These are phyloP conservation scores for Phylloporus arenicola DNA, from an alignment of 768 basidiomycete species.

Conservation along the genomic window DNA sequence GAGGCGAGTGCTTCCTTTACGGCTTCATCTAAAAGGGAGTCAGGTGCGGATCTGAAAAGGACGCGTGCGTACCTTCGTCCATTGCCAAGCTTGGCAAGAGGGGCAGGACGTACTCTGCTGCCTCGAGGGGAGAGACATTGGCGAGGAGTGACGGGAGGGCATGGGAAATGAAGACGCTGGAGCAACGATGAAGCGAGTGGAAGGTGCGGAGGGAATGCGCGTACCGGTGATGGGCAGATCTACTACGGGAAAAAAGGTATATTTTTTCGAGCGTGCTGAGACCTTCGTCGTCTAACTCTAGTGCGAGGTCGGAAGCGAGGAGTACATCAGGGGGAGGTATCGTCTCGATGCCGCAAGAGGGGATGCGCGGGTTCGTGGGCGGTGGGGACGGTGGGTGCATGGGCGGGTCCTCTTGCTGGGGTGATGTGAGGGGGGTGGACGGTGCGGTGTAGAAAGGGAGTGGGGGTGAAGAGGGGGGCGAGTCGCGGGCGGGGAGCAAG, in stretches of 20 bases:
- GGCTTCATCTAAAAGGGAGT: slow-evolving; percentile 55
- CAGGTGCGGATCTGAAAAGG: slow-evolving; percentile 2
- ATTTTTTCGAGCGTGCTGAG: slow-evolving; percentile 86
- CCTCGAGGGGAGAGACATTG: slow-evolving; percentile 78
- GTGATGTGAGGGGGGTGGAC: slow-evolving; percentile 38
- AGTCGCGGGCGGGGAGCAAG: slow-evolving; percentile 29
- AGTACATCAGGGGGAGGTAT: slow-evolving; percentile 25
- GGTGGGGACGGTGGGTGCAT: slow-evolving; percentile 24
- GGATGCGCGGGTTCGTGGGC: slow-evolving; percentile 17
- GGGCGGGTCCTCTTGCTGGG: slow-evolving; percentile 36
- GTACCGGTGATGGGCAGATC: slow-evolving; percentile 54
- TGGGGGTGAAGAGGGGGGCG: slow-evolving; percentile 35
- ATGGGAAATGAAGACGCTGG: slow-evolving; percentile 76
- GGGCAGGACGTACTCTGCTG: slow-evolving; percentile 89
- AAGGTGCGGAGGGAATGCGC: slow-evolving; percentile 5
- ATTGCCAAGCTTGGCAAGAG: slow-evolving; percentile 80
- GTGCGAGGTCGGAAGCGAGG: slow-evolving; percentile 25
- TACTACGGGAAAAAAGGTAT: slow-evolving; percentile 82
- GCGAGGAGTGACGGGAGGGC: slow-evolving; percentile 74
- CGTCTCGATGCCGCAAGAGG: slow-evolving; percentile 24
- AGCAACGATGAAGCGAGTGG: slow-evolving; percentile 24
- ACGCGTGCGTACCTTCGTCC: slow-evolving; percentile 59
- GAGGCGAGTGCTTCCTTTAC: slow-evolving; percentile 86
- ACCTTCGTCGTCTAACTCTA: slow-evolving; percentile 69
- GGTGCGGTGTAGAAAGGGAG: slow-evolving; percentile 47